Percentiles rank a stretch among this genome's conserved stretches.
phyloP scores from a whole-genome alignment of 352 stramenopile species.

The Peronospora tabacina region DNA sequence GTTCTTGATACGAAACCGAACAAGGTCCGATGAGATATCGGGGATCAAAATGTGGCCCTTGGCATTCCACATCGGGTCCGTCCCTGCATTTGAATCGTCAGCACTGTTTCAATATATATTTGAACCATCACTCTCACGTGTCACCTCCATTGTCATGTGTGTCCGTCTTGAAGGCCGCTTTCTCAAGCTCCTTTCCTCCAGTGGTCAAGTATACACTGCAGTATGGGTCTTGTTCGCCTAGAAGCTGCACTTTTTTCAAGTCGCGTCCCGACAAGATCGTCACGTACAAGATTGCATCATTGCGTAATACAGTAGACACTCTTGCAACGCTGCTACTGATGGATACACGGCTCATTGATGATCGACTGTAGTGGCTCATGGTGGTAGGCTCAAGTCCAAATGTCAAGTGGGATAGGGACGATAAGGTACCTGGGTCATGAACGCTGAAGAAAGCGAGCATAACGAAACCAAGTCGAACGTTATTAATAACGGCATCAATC shows the following conservation, averaged over 20 bases:
- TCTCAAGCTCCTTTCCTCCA: slow-evolving; percentile 39
- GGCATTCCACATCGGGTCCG: slow-evolving; percentile 61
- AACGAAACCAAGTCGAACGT: slow-evolving; percentile 10
- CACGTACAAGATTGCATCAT: slow-evolving; percentile 65
- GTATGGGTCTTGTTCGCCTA: slow-evolving; percentile 73
- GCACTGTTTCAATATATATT: background rate
- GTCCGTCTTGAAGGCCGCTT: slow-evolving; percentile 59
- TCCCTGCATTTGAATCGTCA: slow-evolving; percentile 27
- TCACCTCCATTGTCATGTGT: slow-evolving; percentile 66
- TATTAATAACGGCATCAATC: background rate
- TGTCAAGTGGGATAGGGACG: background rate
- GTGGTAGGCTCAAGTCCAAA: background rate
- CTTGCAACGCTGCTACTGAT: slow-evolving; percentile 28
- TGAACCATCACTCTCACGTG: slow-evolving; percentile 1
- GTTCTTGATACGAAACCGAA: slow-evolving; percentile 67
- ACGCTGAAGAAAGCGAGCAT: background rate
- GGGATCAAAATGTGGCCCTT: slow-evolving; percentile 65
- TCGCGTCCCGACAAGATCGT: slow-evolving; percentile 55
- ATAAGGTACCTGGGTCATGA: background rate
- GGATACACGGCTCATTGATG: slow-evolving; percentile 26
- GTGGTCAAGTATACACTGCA: slow-evolving; percentile 54
- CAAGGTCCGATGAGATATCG: slow-evolving; percentile 55
- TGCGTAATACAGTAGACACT: slow-evolving; percentile 37
- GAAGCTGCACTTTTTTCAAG: slow-evolving; percentile 58
- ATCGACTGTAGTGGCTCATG: slow-evolving; percentile 25